These are phyloP conservation scores for Hirschfeldia incana DNA, from an alignment of 345 rosid genomes.

Conservation along the genomic window DNA sequence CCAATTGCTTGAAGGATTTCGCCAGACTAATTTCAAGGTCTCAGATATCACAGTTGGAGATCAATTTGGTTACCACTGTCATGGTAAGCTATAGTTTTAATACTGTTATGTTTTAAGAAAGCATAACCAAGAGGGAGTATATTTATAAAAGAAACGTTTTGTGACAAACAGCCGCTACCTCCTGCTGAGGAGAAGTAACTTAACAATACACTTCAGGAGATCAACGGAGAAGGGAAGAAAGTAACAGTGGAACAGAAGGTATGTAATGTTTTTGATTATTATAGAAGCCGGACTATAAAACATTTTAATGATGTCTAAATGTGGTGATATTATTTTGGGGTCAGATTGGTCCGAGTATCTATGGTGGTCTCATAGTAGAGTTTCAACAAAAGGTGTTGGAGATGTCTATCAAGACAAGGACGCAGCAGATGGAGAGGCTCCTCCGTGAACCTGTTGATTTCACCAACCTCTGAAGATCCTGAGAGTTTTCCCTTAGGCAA, in stretches of 20 bases:
- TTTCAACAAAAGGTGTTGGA: slow-evolving; percentile 89
- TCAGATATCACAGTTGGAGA: too few relatives aligned
- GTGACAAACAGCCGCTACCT: slow-evolving; percentile 68
- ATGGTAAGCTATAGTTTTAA: slow-evolving; percentile 55
- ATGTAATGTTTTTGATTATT: not conserved
- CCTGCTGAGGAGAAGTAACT: slow-evolving; percentile 84
- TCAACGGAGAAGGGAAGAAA: slow-evolving; percentile 75
- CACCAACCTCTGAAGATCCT: slow-evolving; percentile 39
- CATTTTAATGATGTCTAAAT: not conserved
- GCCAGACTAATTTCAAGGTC: too few relatives aligned
- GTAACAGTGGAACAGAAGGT: slow-evolving; percentile 87
- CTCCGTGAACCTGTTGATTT: slow-evolving; percentile 67
- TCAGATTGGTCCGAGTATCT: slow-evolving; percentile 91
- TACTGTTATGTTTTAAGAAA: not conserved
- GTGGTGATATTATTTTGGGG: not conserved
- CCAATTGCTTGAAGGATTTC: too few relatives aligned
- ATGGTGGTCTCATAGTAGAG: slow-evolving; percentile 91
- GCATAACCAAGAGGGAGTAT: not conserved
- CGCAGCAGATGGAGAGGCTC: slow-evolving; percentile 91
- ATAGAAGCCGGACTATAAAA: not conserved
- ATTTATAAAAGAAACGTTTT: not conserved
- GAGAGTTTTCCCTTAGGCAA: not conserved
- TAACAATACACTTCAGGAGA: slow-evolving; percentile 71
- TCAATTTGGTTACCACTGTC: slow-evolving; percentile 61
- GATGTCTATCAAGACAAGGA: slow-evolving; percentile 90